Percentiles rank a stretch among this genome's conserved stretches.
Evolutionary conservation across 352 stramenopile genomes (phyloP).

Genomic region (Pythium phragmitis): DNA sequence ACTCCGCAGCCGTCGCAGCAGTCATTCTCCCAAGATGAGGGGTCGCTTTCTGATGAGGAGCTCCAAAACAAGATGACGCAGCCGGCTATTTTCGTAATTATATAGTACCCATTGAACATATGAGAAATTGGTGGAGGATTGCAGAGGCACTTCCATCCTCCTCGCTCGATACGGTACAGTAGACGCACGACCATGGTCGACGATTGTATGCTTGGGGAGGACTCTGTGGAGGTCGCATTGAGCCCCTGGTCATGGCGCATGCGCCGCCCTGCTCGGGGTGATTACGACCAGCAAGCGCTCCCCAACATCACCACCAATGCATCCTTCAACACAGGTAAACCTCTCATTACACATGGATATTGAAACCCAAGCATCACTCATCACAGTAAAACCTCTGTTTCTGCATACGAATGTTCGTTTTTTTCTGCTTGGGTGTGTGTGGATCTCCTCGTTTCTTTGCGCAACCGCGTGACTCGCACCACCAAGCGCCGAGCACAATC

Average conservation of each 20-base stretch:
- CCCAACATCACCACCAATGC: too few relatives aligned
- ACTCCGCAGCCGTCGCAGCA: slow-evolving; percentile 1
- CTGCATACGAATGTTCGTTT: not conserved
- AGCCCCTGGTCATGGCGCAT: too few relatives aligned
- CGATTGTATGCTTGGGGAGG: too few relatives aligned
- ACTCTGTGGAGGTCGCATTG: too few relatives aligned
- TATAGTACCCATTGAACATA: not conserved
- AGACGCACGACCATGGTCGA: too few relatives aligned
- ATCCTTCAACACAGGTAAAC: too few relatives aligned
- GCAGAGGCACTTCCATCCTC: too few relatives aligned
- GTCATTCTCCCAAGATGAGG: slow-evolving; percentile 1
- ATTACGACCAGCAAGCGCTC: too few relatives aligned
- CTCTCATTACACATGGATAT: not conserved
- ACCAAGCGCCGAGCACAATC: slow-evolving; percentile 11
- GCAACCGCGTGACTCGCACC: slow-evolving; percentile 12
- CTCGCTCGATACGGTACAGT: too few relatives aligned
- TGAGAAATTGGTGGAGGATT: slow-evolving; percentile 1
- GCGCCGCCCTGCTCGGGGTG: too few relatives aligned
- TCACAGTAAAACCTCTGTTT: not conserved
- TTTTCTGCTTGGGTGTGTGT: slow-evolving; percentile 25
- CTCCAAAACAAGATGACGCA: slow-evolving; percentile 2
- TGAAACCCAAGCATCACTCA: not conserved
- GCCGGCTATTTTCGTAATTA: slow-evolving; percentile 7
- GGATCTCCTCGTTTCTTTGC: slow-evolving; percentile 30
- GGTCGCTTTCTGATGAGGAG: not conserved